These are phyloP conservation scores for Plantago ovata DNA, from an alignment of 257 asterid species.

Conservation along the genomic window DNA sequence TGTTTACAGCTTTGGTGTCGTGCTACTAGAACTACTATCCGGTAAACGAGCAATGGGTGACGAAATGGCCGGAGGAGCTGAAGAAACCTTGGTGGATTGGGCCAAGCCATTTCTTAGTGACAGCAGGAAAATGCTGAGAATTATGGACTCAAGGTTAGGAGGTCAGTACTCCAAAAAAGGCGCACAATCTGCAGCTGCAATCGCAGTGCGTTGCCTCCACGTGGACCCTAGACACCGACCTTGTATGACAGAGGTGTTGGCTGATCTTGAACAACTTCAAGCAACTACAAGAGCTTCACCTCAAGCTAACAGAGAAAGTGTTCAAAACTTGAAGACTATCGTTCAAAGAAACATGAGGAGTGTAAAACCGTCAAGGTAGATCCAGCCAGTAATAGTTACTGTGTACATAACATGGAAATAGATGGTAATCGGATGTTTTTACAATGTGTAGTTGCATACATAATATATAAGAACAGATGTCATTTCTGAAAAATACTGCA, in stretches of 20 bases:
- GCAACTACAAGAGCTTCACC: conserved; percentile 12
- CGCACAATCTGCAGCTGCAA: conserved; percentile 39
- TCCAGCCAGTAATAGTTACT: background rate
- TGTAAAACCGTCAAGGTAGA: conserved; percentile 21
- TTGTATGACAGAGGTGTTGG: conserved; percentile 39
- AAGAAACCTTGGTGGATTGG: conserved; percentile 54
- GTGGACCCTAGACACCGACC: conserved; percentile 42
- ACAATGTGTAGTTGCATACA: background rate
- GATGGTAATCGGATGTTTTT: background rate
- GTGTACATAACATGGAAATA: background rate
- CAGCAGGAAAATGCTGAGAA: conserved; percentile 43
- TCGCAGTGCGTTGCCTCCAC: conserved; percentile 41
- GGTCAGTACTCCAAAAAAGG: conserved; percentile 55
- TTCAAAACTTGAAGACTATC: conserved; percentile 14
- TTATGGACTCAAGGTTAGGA: conserved; percentile 54
- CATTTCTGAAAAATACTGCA: background rate
- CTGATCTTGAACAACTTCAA: conserved; percentile 31
- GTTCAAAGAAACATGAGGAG: conserved; percentile 27
- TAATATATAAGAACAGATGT: background rate
- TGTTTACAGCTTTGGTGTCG: conserved; percentile 52
- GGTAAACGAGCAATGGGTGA: conserved; percentile 57
- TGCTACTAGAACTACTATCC: conserved; percentile 46
- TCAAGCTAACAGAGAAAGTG: conserved; percentile 13
- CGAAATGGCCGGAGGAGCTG: conserved; percentile 47
- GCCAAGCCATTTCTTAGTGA: conserved; percentile 47